phyloP scores from a whole-genome alignment of 257 asterid genomes.

The Solanum commersonii region DNA sequence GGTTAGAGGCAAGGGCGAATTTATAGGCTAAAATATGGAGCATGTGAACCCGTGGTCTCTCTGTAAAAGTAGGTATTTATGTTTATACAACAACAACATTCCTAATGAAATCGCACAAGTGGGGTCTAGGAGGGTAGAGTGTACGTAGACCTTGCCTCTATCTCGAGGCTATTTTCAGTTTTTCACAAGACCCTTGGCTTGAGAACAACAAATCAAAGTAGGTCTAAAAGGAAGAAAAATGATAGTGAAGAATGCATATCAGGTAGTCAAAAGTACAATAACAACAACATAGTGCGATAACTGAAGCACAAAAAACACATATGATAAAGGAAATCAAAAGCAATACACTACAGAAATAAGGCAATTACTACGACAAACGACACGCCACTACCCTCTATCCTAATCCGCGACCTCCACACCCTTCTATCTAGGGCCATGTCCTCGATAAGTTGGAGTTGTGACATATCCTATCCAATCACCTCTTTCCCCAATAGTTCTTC shows the following conservation, averaged over 20 bases:
- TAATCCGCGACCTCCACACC: neutral
- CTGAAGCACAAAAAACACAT: neutral
- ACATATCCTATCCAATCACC: neutral
- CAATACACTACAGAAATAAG: neutral
- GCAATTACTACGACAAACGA: neutral
- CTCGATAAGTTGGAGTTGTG: neutral
- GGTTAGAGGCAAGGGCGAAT: neutral
- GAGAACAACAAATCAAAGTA: neutral
- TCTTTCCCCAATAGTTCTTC: neutral
- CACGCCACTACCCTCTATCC: neutral
- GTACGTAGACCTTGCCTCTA: neutral
- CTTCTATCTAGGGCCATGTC: neutral
- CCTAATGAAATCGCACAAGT: neutral
- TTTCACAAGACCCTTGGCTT: neutral
- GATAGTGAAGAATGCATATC: neutral
- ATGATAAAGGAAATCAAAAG: neutral
- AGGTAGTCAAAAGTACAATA: neutral
- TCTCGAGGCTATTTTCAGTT: neutral
- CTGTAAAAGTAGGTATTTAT: neutral
- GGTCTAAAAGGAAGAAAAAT: neutral
- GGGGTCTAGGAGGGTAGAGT: neutral
- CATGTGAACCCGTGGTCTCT: neutral
- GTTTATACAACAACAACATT: neutral
- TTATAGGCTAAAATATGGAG: neutral
- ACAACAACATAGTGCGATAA: neutral